phyloP scores from a whole-genome alignment of 2,329 filamentous ascomycete species.

The Drechslerella coelobrocha region DNA sequence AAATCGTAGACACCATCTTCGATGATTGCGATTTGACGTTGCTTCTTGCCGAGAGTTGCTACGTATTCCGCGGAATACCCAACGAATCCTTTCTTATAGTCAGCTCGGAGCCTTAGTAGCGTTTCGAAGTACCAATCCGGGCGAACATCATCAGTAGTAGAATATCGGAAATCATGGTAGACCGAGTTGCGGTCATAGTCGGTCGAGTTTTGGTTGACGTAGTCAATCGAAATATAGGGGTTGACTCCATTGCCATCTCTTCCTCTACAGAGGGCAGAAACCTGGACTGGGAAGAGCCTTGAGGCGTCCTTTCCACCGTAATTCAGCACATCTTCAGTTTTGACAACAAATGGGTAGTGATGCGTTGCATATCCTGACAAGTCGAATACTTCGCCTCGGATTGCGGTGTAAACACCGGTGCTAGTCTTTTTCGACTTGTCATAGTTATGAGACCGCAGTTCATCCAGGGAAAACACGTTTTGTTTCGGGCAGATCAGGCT shows the following conservation, averaged over 20 bases:
- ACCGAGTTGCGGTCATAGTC: conserved; percentile 74
- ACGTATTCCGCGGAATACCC: conserved; percentile 84
- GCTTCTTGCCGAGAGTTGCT: conserved; percentile 69
- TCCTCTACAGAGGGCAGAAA: conserved; percentile 87
- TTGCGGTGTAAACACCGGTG: conserved; percentile 74
- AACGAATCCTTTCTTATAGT: conserved; percentile 84
- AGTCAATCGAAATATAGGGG: conserved; percentile 81
- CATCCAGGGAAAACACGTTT: conserved; percentile 79
- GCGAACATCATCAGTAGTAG: conserved; percentile 75
- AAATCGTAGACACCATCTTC: conserved; percentile 85
- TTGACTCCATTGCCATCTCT: conserved; percentile 70
- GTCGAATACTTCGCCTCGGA: conserved; percentile 89
- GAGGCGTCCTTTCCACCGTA: conserved; percentile 92
- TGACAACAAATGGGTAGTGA: conserved; percentile 77
- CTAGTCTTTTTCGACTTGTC: conserved; percentile 68
- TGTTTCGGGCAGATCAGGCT: conserved; percentile 88
- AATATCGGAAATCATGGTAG: conserved; percentile 93
- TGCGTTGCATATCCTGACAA: conserved; percentile 73
- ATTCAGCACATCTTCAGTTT: conserved; percentile 69
- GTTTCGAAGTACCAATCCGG: conserved; percentile 93
- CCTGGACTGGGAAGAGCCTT: conserved; percentile 87
- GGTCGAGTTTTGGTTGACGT: conserved; percentile 74
- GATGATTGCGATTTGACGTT: conserved; percentile 76
- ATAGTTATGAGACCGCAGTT: conserved; percentile 69
- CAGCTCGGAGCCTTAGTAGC: conserved; percentile 76